Percentiles rank a stretch among this genome's conserved stretches.
phyloP scores from a whole-genome alignment of 306 rosid genomes.

The Prunus salicina region DNA sequence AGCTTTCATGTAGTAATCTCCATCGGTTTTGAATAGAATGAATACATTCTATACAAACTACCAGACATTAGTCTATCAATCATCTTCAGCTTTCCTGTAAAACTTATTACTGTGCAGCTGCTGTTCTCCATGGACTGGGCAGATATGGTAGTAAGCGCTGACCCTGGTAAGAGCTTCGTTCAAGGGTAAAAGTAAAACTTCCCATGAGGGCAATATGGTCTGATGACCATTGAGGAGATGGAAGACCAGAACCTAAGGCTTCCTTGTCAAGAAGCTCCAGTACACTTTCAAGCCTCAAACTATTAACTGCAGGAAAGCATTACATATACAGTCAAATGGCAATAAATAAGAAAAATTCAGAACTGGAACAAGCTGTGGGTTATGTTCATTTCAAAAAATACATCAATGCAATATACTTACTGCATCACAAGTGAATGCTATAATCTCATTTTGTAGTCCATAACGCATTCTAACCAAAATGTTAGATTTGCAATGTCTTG shows the following conservation, averaged over 20 bases:
- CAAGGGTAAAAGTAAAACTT: constrained; percentile 18
- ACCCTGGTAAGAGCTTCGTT: not conserved
- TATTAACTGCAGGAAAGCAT: constrained; percentile 23
- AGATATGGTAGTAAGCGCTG: not conserved
- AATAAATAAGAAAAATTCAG: not conserved
- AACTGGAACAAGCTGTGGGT: not conserved
- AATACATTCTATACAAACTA: not conserved
- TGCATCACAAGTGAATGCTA: not conserved
- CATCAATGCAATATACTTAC: not conserved
- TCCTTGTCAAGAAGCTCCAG: constrained; percentile 32
- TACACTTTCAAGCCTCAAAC: constrained; percentile 28
- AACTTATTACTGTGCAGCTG: not conserved
- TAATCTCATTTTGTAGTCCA: not conserved
- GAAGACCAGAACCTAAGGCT: constrained; percentile 15
- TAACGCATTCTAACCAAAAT: not conserved
- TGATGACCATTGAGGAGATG: constrained; percentile 34
- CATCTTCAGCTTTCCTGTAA: not conserved
- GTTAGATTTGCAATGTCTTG: not conserved
- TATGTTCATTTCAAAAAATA: not conserved
- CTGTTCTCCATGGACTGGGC: constrained; percentile 11
- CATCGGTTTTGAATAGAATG: not conserved
- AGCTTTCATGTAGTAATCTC: not conserved
- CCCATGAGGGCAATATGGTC: constrained; percentile 40
- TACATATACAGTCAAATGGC: constrained; percentile 3
- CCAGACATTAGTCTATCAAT: not conserved